A percentile compares a stretch with the other conserved stretches of the same genome.
phyloP scores from a whole-genome alignment of 2,329 filamentous ascomycete species.

The Calonectria leucothoes region DNA sequence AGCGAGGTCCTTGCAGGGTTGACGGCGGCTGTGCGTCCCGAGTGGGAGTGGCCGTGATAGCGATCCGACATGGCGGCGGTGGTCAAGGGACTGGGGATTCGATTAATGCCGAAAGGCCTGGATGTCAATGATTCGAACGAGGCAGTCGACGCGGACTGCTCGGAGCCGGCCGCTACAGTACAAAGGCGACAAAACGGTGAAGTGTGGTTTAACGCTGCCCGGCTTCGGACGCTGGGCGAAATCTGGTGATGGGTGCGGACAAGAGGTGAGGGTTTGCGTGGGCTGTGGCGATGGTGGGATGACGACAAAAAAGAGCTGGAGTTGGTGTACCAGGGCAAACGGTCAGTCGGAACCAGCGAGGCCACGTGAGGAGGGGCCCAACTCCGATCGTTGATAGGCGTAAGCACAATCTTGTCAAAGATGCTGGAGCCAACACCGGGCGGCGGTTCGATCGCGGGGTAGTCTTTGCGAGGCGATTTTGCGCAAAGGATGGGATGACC shows the following conservation, averaged over 20 bases:
- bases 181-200: not conserved
- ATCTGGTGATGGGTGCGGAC: not conserved
- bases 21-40: constrained; percentile 57
- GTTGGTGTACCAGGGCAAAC: constrained; percentile 3
- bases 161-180: constrained; percentile 3
- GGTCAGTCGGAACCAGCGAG: constrained; percentile 25
- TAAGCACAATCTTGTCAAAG: constrained; percentile 30
- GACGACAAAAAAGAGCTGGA: constrained; percentile 27
- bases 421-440: constrained; percentile 10
- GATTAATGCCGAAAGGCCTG: constrained; percentile 3
- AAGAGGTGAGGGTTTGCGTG: not conserved
- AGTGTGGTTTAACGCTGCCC: not conserved
- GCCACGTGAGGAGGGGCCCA: constrained; percentile 44
- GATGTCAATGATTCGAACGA: constrained; percentile 23
- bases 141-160: constrained; percentile 17
- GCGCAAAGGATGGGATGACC: not conserved
- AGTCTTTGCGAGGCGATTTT: constrained; percentile 9
- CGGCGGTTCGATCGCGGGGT: constrained; percentile 21
- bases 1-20: constrained; percentile 66
- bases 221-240: not conserved
- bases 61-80: constrained; percentile 60
- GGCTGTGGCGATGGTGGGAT: constrained; percentile 31
- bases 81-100: constrained; percentile 17
- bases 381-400: constrained; percentile 28
- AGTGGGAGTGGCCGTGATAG: constrained; percentile 53